Evolutionary conservation across 2,329 filamentous ascomycete genomes (phyloP).

Genomic region (Xylaria sp.): DNA sequence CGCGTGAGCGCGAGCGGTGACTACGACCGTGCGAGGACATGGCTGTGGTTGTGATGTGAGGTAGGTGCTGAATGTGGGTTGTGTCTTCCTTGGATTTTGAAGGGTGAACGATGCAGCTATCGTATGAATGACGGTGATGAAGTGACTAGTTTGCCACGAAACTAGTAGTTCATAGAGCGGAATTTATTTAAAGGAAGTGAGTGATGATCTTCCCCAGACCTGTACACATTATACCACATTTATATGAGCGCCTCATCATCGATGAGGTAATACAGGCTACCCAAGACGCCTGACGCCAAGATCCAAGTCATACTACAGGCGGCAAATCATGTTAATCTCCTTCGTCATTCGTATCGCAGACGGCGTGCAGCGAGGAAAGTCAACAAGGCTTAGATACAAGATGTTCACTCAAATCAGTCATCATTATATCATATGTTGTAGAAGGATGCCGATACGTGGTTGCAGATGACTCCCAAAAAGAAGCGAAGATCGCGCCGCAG

Average conservation of each 20-base stretch:
- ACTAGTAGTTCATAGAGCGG: neutral
- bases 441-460: neutral
- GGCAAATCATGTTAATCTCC: slow-evolving; percentile 10
- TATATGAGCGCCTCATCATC: slow-evolving; percentile 1
- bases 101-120: neutral
- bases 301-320: slow-evolving; percentile 6
- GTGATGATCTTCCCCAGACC: neutral
- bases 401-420: slow-evolving; percentile 9
- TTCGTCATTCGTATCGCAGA: slow-evolving; percentile 8
- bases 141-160: neutral
- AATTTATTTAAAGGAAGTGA: neutral
- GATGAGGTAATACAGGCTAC: slow-evolving; percentile 18
- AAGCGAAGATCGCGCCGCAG: slow-evolving; percentile 4
- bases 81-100: neutral
- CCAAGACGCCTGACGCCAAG: slow-evolving; percentile 1
- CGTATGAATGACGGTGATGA: neutral
- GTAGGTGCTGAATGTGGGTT: neutral
- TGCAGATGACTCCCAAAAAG: slow-evolving; percentile 22
- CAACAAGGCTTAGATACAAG: neutral
- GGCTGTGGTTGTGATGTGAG: neutral
- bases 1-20: slow-evolving; percentile 29
- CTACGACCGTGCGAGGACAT: slow-evolving; percentile 26
- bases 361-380: neutral
- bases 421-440: slow-evolving; percentile 32
- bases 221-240: neutral